Evolutionary conservation across 768 basidiomycete species (phyloP).

Genomic region (Naganishia friedmannii): DNA sequence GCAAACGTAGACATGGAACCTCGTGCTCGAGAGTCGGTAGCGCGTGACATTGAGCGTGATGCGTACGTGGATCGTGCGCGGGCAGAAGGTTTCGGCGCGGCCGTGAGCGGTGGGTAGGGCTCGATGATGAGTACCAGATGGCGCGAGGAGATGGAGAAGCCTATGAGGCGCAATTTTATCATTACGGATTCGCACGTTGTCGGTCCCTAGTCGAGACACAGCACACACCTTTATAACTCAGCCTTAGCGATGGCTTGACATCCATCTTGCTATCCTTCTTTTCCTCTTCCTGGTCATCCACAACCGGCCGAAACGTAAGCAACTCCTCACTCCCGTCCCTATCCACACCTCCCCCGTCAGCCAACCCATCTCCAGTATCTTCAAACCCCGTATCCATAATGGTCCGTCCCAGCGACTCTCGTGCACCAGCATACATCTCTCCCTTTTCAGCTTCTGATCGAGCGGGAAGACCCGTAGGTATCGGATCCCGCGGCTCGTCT

Average conservation of each 20-base stretch:
- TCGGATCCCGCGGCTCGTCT: conserved; percentile 32
- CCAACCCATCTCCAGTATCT: conserved; percentile 11
- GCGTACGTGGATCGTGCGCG: conserved; percentile 43
- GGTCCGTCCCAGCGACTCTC: conserved; percentile 6
- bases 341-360: neutral
- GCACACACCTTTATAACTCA: conserved; percentile 47
- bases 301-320: conserved; percentile 11
- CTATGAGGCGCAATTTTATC: too few species aligned
- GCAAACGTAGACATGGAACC: conserved; percentile 35
- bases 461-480: conserved; percentile 2
- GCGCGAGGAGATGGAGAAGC: conserved; percentile 49
- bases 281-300: conserved; percentile 24
- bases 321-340: conserved; percentile 8
- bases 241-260: conserved; percentile 47
- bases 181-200: too few species aligned
- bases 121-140: conserved; percentile 51
- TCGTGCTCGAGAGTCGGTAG: conserved; percentile 17
- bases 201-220: too few species aligned
- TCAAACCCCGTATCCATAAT: conserved; percentile 25
- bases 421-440: conserved; percentile 25
- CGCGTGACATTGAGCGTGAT: conserved; percentile 39
- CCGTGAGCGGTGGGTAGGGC: conserved; percentile 47
- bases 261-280: conserved; percentile 42
- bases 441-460: neutral
- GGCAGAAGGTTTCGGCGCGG: conserved; percentile 40